phyloP scores from a whole-genome alignment of 805 yeast genomes.

The Barnettozyma salicaria region DNA sequence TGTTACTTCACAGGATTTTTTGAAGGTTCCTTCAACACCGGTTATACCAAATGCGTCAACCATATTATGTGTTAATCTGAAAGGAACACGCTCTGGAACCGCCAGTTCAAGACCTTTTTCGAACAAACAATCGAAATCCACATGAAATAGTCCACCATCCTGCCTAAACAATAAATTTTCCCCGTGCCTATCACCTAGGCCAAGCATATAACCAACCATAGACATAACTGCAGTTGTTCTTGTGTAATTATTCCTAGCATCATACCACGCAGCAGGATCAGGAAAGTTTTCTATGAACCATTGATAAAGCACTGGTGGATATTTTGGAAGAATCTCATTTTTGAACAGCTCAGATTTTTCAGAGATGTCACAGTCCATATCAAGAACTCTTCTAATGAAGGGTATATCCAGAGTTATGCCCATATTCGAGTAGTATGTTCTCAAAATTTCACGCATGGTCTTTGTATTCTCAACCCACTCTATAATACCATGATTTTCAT shows the following conservation, averaged over 20 bases:
- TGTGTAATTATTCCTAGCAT: slow-evolving; percentile 65
- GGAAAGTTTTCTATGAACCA: slow-evolving; percentile 91
- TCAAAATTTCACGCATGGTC: slow-evolving; percentile 61
- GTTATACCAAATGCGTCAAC: slow-evolving; percentile 85
- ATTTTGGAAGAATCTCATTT: slow-evolving; percentile 27
- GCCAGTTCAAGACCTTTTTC: slow-evolving; percentile 71
- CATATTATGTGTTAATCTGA: slow-evolving; percentile 82
- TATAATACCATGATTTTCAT: slow-evolving; percentile 82
- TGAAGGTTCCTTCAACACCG: slow-evolving; percentile 85
- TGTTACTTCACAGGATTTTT: slow-evolving; percentile 82
- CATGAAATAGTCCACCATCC: slow-evolving; percentile 81
- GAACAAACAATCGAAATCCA: slow-evolving; percentile 93
- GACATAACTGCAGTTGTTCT: slow-evolving; percentile 94
- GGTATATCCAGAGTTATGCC: slow-evolving; percentile 30
- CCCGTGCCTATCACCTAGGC: slow-evolving; percentile 94
- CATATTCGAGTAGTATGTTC: slow-evolving; percentile 36
- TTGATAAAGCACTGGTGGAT: slow-evolving; percentile 68
- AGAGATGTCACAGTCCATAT: slow-evolving; percentile 22
- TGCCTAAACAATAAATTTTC: slow-evolving; percentile 79
- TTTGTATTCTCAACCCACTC: slow-evolving; percentile 80
- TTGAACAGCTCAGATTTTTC: slow-evolving; percentile 34
- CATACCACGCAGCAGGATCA: slow-evolving; percentile 84
- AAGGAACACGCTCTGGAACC: slow-evolving; percentile 93
- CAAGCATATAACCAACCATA: slow-evolving; percentile 88
- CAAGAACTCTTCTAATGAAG: slow-evolving; percentile 25